Evolutionary conservation across 148 eudicot species (phyloP), one percentile per base, ranked within the genome.

Genomic region (Rhododendron kiyosumense): DNA sequence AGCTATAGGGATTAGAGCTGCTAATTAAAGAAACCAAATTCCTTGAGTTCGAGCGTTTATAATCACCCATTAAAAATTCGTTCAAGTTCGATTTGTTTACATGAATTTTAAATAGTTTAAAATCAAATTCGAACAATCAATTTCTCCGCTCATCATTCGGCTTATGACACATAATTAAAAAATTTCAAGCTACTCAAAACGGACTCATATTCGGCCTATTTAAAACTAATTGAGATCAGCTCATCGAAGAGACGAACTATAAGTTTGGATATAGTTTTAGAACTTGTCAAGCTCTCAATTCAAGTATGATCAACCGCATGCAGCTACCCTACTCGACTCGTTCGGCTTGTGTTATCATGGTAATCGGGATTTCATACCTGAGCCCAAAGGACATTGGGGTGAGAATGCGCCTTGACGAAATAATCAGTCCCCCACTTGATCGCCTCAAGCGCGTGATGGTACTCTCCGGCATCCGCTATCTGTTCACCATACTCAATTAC

Each of bases 391-490:
- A 92, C 94, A 85, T 90, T 86, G 8, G 95, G 94, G 12, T 85
- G 83, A 28, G 93, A 83, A 83, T 94, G 97, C 14, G 95, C 94
- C 87, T 93, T 95, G 61, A 95, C 84, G 86, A 95, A 93, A 86
- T 95, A 95, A 82, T 95, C 96, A 65, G 98, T 95, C 41, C 96
- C 98, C 98, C 98, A 95, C 85, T 89, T 88, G 81, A 95, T 92
- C 38, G 96, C 97, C 51, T 88, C 90, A 30, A 95, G 84, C 7
- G 96, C 91, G 57, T 93, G 83, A 3, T 79, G 82, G 13, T 91
- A 87, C 14, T 89, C 69, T 20, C 92, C 86, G 89, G 75, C 75
- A 13, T 12, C 75, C 1, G 36, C 38, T 12, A 69, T 28, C 36
- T 69, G 36, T 28, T 69, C 17, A 13, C 75, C 75, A 3, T 88